Conservation (phyloP, 1,284 basidiomycete genomes). For the Rhizoctonia solani region DNA sequence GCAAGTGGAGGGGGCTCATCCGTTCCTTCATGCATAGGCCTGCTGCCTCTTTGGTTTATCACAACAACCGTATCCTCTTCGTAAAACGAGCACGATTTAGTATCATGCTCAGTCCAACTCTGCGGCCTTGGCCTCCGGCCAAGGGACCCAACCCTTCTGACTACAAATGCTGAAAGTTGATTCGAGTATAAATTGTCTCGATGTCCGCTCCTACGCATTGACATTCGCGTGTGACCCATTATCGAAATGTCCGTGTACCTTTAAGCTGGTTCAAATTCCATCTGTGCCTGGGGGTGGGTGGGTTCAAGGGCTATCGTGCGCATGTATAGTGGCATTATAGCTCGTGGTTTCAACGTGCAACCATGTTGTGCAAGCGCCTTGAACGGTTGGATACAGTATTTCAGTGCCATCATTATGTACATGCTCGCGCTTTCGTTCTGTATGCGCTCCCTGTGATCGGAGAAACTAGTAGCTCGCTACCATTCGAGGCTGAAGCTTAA, state of each 20-base stretch:
- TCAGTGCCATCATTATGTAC: no score
- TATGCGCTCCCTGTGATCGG: no score
- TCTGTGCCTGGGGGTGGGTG: conserved; percentile 15
- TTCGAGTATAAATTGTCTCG: conserved; percentile 4
- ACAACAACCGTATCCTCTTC: conserved; percentile 32
- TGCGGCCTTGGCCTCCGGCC: conserved; percentile 6
- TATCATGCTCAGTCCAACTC: not conserved
- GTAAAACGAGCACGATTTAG: conserved; percentile 29
- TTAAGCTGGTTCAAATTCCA: not conserved
- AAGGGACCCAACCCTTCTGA: conserved; percentile 6
- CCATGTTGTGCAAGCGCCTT: not conserved
- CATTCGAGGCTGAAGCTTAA: no score
- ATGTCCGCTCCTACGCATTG: not conserved
- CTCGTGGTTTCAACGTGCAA: conserved; percentile 23
- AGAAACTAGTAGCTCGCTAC: no score
- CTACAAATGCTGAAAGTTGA: conserved; percentile 22
- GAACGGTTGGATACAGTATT: not conserved
- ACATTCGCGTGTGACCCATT: conserved; percentile 29
- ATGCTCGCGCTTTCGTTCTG: no score
- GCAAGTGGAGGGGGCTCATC: conserved; percentile 25
- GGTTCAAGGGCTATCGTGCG: conserved; percentile 1
- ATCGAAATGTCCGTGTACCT: not conserved
- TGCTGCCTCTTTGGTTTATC: conserved; percentile 21
- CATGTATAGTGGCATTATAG: conserved; percentile 1
- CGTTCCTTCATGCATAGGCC: conserved; percentile 17